Evolutionary conservation across 345 rosid genomes (phyloP).

Genomic region (Citrus hindsii): DNA sequence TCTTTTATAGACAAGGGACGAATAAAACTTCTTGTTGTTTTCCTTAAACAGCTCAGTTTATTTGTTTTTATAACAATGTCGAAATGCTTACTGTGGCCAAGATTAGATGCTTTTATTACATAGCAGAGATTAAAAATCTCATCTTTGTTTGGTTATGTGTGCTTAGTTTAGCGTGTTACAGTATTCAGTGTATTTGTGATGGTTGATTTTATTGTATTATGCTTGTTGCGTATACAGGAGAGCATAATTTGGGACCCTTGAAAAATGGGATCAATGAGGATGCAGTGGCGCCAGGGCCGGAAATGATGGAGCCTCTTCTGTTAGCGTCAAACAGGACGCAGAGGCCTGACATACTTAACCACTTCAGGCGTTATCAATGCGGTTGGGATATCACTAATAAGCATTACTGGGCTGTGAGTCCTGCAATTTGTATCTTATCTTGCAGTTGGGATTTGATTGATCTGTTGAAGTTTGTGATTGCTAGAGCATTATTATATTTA

Average conservation of each 20-base stretch:
- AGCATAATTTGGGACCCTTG: constrained; percentile 52
- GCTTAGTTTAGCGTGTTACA: not conserved
- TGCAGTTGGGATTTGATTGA: not conserved
- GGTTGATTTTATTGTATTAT: not conserved
- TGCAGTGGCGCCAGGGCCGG: constrained; percentile 64
- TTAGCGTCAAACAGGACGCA: constrained; percentile 77
- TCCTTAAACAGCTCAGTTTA: not conserved
- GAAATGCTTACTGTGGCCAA: not conserved
- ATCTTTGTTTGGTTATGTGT: not conserved
- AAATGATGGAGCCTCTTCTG: constrained; percentile 34
- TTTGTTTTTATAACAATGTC: not conserved
- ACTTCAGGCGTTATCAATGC: constrained; percentile 60
- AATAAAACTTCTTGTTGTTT: not conserved
- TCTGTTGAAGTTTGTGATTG: not conserved
- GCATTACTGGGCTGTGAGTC: constrained; percentile 95
- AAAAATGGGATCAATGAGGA: constrained; percentile 43
- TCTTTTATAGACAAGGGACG: not conserved
- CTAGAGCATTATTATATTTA: not conserved
- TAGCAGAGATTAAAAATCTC: not conserved
- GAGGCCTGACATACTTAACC: constrained; percentile 77
- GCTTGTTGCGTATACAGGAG: constrained; percentile 33
- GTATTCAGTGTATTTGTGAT: not conserved
- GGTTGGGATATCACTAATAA: constrained; percentile 88
- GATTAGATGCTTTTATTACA: not conserved
- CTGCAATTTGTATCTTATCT: not conserved